These are phyloP conservation scores for Pluteus cervinus DNA, from an alignment of 768 basidiomycete species.

Conservation along the genomic window DNA sequence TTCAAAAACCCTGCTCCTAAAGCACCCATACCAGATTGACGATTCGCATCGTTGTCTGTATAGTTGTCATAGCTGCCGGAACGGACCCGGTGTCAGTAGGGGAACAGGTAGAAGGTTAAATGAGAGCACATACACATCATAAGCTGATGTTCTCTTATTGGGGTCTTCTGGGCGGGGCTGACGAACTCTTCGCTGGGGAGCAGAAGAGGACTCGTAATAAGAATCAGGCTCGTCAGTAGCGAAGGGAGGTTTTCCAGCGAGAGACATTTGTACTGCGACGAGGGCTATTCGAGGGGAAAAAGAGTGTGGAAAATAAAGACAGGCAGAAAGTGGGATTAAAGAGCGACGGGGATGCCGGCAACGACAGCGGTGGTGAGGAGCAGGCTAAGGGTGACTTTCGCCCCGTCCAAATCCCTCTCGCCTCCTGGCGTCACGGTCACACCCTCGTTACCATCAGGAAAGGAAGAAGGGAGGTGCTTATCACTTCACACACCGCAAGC, in stretches of 20 bases:
- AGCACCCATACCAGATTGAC: constrained; percentile 49
- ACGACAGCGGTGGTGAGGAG: background rate
- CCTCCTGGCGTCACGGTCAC: background rate
- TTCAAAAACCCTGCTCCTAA: constrained; percentile 31
- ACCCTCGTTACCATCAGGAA: background rate
- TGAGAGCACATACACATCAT: constrained; percentile 53
- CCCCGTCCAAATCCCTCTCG: too few species aligned
- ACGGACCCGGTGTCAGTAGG: constrained; percentile 1
- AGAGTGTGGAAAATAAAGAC: constrained; percentile 1
- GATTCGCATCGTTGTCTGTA: constrained; percentile 27
- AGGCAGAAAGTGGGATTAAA: background rate
- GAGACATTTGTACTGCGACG: constrained; percentile 21
- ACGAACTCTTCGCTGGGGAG: constrained; percentile 36
- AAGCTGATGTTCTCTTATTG: constrained; percentile 54
- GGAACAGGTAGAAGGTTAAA: constrained; percentile 5
- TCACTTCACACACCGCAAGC: too few species aligned
- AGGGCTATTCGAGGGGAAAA: constrained; percentile 6
- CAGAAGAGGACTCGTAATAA: constrained; percentile 42
- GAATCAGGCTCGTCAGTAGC: constrained; percentile 66
- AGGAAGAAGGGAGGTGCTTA: too few species aligned
- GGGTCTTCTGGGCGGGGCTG: constrained; percentile 42
- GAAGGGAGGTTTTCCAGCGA: constrained; percentile 60
- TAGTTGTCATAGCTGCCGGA: constrained; percentile 58
- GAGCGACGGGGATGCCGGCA: constrained; percentile 1
- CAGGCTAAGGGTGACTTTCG: too few species aligned